Base-by-base conservation (phyloP, 805 yeast species). In the Saccharomycopsis sp. region DNA sequence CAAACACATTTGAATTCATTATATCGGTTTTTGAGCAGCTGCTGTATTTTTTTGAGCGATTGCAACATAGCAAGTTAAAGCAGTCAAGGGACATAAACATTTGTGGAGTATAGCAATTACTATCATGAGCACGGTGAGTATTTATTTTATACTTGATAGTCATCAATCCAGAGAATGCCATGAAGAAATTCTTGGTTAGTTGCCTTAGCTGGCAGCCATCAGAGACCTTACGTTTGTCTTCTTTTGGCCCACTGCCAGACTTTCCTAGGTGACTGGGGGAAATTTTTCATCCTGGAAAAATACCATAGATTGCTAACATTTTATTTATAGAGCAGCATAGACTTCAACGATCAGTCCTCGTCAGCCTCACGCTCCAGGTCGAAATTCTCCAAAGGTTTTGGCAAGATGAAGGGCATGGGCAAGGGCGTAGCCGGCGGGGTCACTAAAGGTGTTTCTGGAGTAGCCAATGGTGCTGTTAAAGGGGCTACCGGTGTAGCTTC, bases 311-410 rank as follows among this genome's bases (percentile, higher is more conserved):
- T 29, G 22, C 49, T 44, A 44, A 44, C 49, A 44, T 44, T 44
- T 44, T 44, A 5, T 44, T 17, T 44, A 44, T 44, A 44, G 49
- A 44, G 22, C 22, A 44, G 49, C 49, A 44, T n/a, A 17, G 49
- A 44, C 38, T 29, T 7, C 38, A 29, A 5, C 38, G 38, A 29
- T 29, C 38, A 29, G 38, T 29, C 38, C 12, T 29, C 38, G 38
- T 29, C 38, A 7, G 38, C 38, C 3, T n/a, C 19, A 14, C 9
- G 23, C 5, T 50, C 53, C 8, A 24, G 35, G 35, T 42, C 56
- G 19, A 25, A 25, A 19, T 19, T 51, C 15, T 17, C 50, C 15
- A 60, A 56, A 35, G 58, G 63, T 2, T 56, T 61, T 49, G 62
- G 62, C 34, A 58, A 56, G 25, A 9, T 61, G 23, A 57, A 54